These are phyloP conservation scores for Aphanomyces cochlioides DNA, from an alignment of 352 stramenopile genomes.

Conservation along the genomic window DNA sequence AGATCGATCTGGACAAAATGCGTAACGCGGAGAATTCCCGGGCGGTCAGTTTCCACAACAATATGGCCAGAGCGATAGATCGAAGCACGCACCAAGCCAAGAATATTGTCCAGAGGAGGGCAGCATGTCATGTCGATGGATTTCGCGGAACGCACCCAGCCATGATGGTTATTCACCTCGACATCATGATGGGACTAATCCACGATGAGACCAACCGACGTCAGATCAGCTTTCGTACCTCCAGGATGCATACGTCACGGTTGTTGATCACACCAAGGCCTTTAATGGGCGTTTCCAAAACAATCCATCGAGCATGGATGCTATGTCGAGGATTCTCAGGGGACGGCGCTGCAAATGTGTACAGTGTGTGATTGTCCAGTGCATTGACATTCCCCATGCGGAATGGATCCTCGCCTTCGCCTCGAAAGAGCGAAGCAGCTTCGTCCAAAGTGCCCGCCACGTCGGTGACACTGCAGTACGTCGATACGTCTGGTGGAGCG, in stretches of 20 bases:
- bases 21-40: slow-evolving; percentile 8
- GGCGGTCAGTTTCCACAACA: slow-evolving; percentile 21
- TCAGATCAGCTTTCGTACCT: background rate
- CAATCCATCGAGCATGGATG: slow-evolving; percentile 76
- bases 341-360: slow-evolving; percentile 41
- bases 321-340: slow-evolving; percentile 71
- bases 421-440: slow-evolving; percentile 73
- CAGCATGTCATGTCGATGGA: slow-evolving; percentile 78
- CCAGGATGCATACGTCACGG: slow-evolving; percentile 75
- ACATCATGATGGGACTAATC: slow-evolving; percentile 72
- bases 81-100: slow-evolving; percentile 53
- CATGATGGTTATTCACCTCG: slow-evolving; percentile 56
- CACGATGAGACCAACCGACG: background rate
- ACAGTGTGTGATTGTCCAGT: slow-evolving; percentile 71
- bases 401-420: slow-evolving; percentile 38
- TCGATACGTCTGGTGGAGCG: background rate
- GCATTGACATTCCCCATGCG: slow-evolving; percentile 36
- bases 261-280: slow-evolving; percentile 41
- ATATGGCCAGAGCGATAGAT: slow-evolving; percentile 13
- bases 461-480: slow-evolving; percentile 19
- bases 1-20: slow-evolving; percentile 7
- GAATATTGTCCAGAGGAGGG: slow-evolving; percentile 47
- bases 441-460: slow-evolving; percentile 50
- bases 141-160: slow-evolving; percentile 74
- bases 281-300: slow-evolving; percentile 65